phyloP scores from a whole-genome alignment of 2,329 filamentous ascomycete genomes.

The Sphaceloma murrayae region DNA sequence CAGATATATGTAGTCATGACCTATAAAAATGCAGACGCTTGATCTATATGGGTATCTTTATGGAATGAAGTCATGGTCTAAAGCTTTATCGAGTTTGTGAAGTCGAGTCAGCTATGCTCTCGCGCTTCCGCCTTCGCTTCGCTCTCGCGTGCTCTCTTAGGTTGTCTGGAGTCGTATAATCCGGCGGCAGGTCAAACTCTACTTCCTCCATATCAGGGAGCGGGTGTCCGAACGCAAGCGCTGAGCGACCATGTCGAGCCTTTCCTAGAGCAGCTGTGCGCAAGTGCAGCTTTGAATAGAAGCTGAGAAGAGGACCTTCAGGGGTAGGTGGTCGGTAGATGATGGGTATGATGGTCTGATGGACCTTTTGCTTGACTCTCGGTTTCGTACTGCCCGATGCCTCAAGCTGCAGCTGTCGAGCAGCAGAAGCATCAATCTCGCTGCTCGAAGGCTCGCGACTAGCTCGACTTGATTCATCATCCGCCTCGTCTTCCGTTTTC shows the following conservation, averaged over 20 bases:
- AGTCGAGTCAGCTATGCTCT: slow-evolving; percentile 32
- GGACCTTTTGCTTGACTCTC: slow-evolving; percentile 19
- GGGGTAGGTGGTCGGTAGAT: slow-evolving; percentile 27
- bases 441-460: slow-evolving; percentile 50
- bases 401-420: slow-evolving; percentile 67
- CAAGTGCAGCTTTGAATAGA: slow-evolving; percentile 71
- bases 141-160: slow-evolving; percentile 51
- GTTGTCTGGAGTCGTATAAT: slow-evolving; percentile 43
- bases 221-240: slow-evolving; percentile 71
- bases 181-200: slow-evolving; percentile 68
- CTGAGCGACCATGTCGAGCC: slow-evolving; percentile 58
- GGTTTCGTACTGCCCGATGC: slow-evolving; percentile 15
- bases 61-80: slow-evolving; percentile 8
- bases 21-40: too few species aligned
- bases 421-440: slow-evolving; percentile 61
- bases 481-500: slow-evolving; percentile 41
- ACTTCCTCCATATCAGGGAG: slow-evolving; percentile 61
- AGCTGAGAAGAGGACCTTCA: slow-evolving; percentile 66
- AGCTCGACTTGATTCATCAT: slow-evolving; percentile 33
- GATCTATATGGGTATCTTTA: slow-evolving; percentile 12
- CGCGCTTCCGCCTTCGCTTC: slow-evolving; percentile 51
- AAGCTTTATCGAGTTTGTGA: slow-evolving; percentile 19
- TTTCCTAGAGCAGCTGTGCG: slow-evolving; percentile 70
- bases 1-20: too few species aligned
- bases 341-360: slow-evolving; percentile 25